Percentiles rank a stretch among this genome's conserved stretches.
Evolutionary conservation across 805 yeast species (phyloP).

Genomic region (Ogataea allantospora): DNA sequence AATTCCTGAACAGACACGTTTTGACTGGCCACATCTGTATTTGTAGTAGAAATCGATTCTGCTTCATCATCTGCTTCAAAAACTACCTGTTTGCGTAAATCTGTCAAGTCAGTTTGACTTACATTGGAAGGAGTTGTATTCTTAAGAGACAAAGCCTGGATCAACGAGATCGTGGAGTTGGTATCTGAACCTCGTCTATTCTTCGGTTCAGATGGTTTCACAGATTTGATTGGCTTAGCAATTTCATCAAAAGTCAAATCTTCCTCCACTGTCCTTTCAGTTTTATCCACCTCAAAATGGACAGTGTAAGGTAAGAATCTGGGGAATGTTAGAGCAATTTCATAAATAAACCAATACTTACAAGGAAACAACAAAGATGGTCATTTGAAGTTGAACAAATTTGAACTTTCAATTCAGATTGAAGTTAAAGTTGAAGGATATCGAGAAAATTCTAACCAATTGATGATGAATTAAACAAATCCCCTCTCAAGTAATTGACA

Average conservation of each 20-base stretch:
- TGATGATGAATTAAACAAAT: no score
- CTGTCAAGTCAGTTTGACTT: constrained; percentile 10
- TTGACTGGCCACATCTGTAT: constrained; percentile 12
- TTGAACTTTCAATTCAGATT: no score
- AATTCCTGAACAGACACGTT: constrained; percentile 52
- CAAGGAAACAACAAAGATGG: constrained; percentile 68
- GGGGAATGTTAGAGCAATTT: constrained; percentile 5
- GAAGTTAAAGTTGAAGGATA: no score
- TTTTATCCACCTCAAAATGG: constrained; percentile 50
- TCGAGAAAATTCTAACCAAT: no score
- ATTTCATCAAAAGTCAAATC: constrained; percentile 24
- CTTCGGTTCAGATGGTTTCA: constrained; percentile 10
- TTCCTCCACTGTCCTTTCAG: constrained; percentile 11
- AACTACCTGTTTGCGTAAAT: constrained; percentile 5
- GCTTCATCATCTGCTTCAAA: constrained; percentile 18
- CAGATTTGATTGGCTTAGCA: constrained; percentile 26
- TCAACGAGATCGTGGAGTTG: constrained; percentile 27
- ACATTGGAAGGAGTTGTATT: constrained; percentile 12
- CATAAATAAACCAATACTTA: constrained; percentile 36
- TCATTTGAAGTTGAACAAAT: constrained; percentile 40
- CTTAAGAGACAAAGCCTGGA: constrained; percentile 22
- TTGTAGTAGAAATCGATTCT: constrained; percentile 14
- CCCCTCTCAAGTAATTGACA: background rate
- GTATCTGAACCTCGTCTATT: constrained; percentile 5
- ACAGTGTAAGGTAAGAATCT: constrained; percentile 73